Base-by-base conservation (phyloP, 192 early-diverging fungal species). In the Backusella tuberculispora region DNA sequence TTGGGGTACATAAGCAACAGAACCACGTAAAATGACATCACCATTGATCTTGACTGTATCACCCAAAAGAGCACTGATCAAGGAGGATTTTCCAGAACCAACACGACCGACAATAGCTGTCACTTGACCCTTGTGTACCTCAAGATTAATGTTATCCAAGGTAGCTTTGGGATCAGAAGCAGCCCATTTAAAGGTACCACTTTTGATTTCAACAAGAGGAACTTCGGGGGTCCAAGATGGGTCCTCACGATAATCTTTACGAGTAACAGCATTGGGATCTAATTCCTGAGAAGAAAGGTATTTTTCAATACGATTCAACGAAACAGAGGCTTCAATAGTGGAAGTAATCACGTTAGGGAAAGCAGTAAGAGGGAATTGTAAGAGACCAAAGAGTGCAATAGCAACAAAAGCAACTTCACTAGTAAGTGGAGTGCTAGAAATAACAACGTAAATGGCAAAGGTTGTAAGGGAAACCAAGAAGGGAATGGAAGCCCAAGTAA, bases 381-480 rank as follows among this genome's bases (percentile, higher is more conserved):
- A 80, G 63, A 97, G 83, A 81, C 97, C 97, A 87, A 99, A 98
- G 8, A 99, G 84, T 1, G 95, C 84, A 66, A 99, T 83, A 3
- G 95, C 90, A 1, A 95, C 95, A 80, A 98, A 98, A 0, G 94
- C 92, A 53, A 93, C 74, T 67, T 85, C 83, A 29, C 90, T 80
- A 0, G 90, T 92, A 37, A 97, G 82, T 14, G 85, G 83, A 12
- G 83, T 34, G 66, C 47, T 12, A 38, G 76, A 67, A 21, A 93
- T 80, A 13, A 88, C 34, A 5, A 89, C 85, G 71, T 94, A 99
- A 17, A 95, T 78, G 1, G 89, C 83, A 82, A 97, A 99, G 1
- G 93, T 94, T 8, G 87, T 75, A 44, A 98, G 89, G 8, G 94
- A 92, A 1, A 99, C 95, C 72, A 97, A 77, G 83, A 98, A 95